phyloP scores from a whole-genome alignment of 345 rosid genomes.

The Moringa oleifera region DNA sequence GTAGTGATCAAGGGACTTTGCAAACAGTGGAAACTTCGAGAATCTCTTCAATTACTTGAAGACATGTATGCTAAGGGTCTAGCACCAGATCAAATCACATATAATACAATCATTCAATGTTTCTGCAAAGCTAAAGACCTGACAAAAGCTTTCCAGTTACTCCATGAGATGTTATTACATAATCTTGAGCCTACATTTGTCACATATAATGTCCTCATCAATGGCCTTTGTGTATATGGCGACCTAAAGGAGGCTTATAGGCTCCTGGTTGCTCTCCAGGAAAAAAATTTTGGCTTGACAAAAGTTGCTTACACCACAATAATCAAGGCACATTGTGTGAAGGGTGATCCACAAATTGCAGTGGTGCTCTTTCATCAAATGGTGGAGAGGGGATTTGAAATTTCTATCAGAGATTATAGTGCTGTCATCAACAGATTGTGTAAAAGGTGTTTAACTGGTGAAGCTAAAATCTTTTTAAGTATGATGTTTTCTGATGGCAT shows the following conservation, averaged over 20 bases:
- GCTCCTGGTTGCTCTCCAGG: conserved; percentile 43
- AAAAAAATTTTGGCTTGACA: conserved; percentile 22
- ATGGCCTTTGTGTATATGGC: conserved; percentile 49
- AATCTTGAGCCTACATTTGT: conserved; percentile 47
- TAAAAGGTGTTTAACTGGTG: conserved; percentile 33
- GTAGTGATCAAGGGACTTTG: conserved; percentile 63
- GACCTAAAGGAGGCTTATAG: conserved; percentile 42
- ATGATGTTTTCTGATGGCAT: conserved; percentile 51
- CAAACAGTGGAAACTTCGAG: conserved; percentile 35
- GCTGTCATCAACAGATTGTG: conserved; percentile 71
- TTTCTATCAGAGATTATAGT: conserved; percentile 59
- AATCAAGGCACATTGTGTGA: conserved; percentile 71
- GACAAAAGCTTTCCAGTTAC: conserved; percentile 36
- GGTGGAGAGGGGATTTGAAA: conserved; percentile 51
- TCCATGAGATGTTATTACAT: conserved; percentile 34
- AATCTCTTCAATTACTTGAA: conserved; percentile 37
- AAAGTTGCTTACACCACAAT: conserved; percentile 60
- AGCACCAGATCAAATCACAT: conserved; percentile 56
- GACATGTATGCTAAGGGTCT: conserved; percentile 47
- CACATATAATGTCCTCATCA: conserved; percentile 56
- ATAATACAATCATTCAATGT: conserved; percentile 50
- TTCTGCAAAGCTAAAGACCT: conserved; percentile 38
- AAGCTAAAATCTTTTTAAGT: conserved; percentile 45
- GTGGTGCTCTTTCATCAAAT: conserved; percentile 37
- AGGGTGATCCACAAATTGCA: conserved; percentile 50